A percentile compares a stretch with the other conserved stretches of the same genome.
These are phyloP conservation scores for Penicillium sp. DNA, from an alignment of 2,329 filamentous ascomycete species.

Conservation along the genomic window DNA sequence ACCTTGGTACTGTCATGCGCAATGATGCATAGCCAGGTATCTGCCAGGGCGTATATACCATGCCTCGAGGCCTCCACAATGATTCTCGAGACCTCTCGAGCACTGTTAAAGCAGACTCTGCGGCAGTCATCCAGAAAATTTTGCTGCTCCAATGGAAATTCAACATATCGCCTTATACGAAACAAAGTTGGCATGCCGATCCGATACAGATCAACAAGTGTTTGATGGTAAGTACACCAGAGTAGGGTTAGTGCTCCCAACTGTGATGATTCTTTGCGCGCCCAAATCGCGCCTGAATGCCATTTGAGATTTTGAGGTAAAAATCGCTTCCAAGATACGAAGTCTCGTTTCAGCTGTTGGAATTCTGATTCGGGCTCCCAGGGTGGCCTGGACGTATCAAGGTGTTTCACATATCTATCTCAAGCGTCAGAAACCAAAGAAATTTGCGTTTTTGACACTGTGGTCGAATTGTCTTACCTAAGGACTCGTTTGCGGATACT, in stretches of 20 bases:
- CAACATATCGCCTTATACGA: conserved; percentile 37
- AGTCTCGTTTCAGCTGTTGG: conserved; percentile 43
- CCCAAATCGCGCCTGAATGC: conserved; percentile 48
- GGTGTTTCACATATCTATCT: conserved; percentile 43
- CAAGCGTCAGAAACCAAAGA: background rate
- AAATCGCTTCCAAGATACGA: conserved; percentile 44
- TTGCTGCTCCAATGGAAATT: conserved; percentile 14
- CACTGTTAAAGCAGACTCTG: conserved; percentile 15
- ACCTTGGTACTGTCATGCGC: conserved; percentile 50
- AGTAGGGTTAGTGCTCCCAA: conserved; percentile 49
- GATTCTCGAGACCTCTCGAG: conserved; percentile 13
- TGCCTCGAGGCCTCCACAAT: conserved; percentile 39
- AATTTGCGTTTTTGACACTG: background rate
- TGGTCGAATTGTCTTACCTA: conserved; percentile 1
- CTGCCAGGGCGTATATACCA: conserved; percentile 44
- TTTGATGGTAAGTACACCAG: conserved; percentile 52
- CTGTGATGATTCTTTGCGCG: conserved; percentile 50
- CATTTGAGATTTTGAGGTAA: conserved; percentile 50
- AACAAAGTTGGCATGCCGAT: conserved; percentile 51
- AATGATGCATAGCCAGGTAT: conserved; percentile 49
- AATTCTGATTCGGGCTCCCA: conserved; percentile 50
- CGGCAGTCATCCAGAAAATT: conserved; percentile 15
- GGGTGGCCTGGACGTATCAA: conserved; percentile 43
- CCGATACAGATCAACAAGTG: conserved; percentile 50
- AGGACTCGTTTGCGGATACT: conserved; percentile 17